phyloP scores from a whole-genome alignment of 768 basidiomycete species.

The Panaeolus papilionaceus region DNA sequence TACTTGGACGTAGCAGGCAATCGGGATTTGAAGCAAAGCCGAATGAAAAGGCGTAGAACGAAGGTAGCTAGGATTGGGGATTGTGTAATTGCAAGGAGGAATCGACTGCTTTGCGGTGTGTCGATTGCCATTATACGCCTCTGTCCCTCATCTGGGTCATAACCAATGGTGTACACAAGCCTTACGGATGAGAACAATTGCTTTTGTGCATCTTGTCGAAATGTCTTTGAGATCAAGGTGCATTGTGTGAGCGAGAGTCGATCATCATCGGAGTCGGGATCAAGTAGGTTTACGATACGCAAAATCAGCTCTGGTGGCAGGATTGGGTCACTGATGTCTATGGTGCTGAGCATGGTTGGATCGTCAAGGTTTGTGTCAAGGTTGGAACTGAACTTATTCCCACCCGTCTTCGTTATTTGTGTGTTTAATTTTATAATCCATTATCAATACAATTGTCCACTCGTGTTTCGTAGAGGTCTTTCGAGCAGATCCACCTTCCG shows the following conservation, averaged over 20 bases:
- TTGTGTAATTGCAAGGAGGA: not conserved
- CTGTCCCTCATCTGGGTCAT: not conserved
- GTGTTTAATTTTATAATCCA: no score
- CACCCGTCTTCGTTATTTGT: no score
- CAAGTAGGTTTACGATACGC: not conserved
- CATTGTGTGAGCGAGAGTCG: not conserved
- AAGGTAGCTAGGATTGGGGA: not conserved
- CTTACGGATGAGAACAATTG: not conserved
- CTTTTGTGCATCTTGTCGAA: not conserved
- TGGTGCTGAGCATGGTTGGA: no score
- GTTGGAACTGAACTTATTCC: no score
- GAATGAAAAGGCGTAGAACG: not conserved
- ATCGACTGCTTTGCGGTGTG: not conserved
- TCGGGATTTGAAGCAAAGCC: not conserved
- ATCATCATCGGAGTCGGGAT: not conserved
- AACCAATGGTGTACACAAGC: not conserved
- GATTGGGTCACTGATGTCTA: no score
- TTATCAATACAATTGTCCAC: no score
- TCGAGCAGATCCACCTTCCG: conserved; percentile 31
- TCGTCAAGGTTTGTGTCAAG: no score
- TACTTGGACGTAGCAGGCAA: not conserved
- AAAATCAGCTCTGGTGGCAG: not conserved
- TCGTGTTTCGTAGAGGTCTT: conserved; percentile 28
- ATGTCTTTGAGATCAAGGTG: not conserved
- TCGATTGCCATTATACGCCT: not conserved